phyloP scores from a whole-genome alignment of 208 protist genomes.

The Crithidia bombi region DNA sequence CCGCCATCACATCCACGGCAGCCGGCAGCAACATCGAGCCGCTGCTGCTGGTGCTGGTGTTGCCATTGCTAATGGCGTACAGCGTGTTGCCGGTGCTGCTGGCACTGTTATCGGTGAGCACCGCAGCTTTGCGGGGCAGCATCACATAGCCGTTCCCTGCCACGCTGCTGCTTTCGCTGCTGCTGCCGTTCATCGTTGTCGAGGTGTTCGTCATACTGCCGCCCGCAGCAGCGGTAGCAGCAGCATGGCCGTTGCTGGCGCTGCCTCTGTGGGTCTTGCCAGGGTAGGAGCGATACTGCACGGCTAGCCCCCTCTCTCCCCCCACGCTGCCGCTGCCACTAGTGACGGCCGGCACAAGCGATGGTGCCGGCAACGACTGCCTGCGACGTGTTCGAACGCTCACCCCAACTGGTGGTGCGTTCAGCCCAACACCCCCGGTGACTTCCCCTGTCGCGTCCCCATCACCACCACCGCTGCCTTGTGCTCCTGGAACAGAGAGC shows the following conservation, averaged over 20 bases:
- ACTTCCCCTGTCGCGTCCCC: too few species aligned
- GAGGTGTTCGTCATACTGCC: not conserved
- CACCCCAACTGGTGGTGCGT: too few species aligned
- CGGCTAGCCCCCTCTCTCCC: not conserved
- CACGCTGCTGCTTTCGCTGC: not conserved
- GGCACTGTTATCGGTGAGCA: not conserved
- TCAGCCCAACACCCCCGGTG: too few species aligned
- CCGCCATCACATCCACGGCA: not conserved
- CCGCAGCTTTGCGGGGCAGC: not conserved
- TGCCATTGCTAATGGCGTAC: not conserved
- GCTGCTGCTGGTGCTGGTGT: conserved; percentile 1
- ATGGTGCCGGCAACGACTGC: not conserved
- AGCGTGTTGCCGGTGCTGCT: conserved; percentile 8
- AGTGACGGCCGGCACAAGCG: not conserved
- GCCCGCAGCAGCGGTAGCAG: too few species aligned
- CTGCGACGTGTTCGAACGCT: not conserved
- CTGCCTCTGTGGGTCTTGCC: not conserved
- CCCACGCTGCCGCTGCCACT: not conserved
- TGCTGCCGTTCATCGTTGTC: not conserved
- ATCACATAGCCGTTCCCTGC: not conserved
- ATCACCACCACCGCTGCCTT: too few species aligned
- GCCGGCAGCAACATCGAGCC: not conserved
- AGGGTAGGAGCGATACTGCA: conserved; percentile 12
- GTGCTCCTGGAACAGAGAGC: too few species aligned
- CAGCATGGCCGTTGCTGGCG: not conserved